Conservation (phyloP, 2,329 filamentous ascomycete species). For the Cercospora zeina region DNA sequence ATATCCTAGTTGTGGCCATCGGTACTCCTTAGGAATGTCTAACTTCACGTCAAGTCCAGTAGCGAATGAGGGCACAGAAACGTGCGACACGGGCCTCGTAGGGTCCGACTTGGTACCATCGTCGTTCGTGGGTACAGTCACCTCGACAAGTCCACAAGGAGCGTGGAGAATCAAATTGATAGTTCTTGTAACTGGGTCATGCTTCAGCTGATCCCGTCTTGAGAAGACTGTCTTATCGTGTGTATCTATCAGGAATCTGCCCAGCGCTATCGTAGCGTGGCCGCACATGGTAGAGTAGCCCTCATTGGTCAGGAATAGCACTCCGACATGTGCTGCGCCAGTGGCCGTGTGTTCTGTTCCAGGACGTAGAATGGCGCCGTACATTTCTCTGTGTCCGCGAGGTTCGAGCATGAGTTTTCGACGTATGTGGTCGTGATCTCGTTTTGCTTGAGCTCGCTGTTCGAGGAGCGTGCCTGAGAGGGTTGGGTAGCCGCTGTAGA, state of each 20-base stretch:
- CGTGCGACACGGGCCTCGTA: conserved; percentile 44
- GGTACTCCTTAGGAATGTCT: conserved; percentile 34
- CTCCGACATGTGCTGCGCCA: conserved; percentile 52
- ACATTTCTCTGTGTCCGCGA: conserved; percentile 55
- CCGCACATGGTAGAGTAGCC: conserved; percentile 56
- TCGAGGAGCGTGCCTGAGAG: conserved; percentile 44
- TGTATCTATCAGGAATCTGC: conserved; percentile 40
- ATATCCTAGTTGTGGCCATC: conserved; percentile 45
- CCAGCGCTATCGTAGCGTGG: conserved; percentile 55
- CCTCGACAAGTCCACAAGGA: conserved; percentile 48
- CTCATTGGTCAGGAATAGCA: conserved; percentile 52
- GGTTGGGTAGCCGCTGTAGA: conserved; percentile 38
- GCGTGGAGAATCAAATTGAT: conserved; percentile 46
- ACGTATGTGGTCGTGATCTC: conserved; percentile 39
- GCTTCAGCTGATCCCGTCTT: conserved; percentile 37
- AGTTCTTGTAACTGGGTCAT: conserved; percentile 34
- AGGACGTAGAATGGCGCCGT: conserved; percentile 50
- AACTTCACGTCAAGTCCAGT: conserved; percentile 40
- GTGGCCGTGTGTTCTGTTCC: conserved; percentile 43
- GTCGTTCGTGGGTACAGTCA: conserved; percentile 44
- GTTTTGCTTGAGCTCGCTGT: conserved; percentile 40
- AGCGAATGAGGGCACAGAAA: conserved; percentile 48
- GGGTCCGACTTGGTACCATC: conserved; percentile 42
- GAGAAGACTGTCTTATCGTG: conserved; percentile 47
- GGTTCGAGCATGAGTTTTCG: conserved; percentile 50